Evolutionary conservation across 805 yeast genomes (phyloP).

Genomic region (Nakazawaea holstii): DNA sequence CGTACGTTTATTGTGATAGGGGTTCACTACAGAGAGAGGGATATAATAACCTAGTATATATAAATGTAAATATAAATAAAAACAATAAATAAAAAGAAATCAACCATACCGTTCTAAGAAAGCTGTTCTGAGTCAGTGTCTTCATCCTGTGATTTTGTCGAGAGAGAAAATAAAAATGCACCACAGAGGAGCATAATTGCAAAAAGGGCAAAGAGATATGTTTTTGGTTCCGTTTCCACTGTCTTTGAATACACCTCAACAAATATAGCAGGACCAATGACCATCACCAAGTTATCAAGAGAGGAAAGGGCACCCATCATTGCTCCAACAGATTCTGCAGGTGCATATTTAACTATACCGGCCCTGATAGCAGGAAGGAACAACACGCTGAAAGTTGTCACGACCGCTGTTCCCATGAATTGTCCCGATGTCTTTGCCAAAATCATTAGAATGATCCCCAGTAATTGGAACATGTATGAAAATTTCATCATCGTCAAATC

Average conservation of each 20-base stretch:
- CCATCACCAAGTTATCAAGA: constrained; percentile 38
- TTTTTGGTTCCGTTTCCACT: constrained; percentile 24
- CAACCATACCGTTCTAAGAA: background rate
- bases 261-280: constrained; percentile 38
- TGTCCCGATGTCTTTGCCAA: constrained; percentile 20
- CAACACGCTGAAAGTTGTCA: constrained; percentile 38
- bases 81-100: too few species aligned
- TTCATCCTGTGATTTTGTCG: background rate
- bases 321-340: constrained; percentile 52
- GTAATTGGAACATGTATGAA: constrained; percentile 21
- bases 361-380: constrained; percentile 47
- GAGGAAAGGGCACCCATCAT: constrained; percentile 55
- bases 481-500: constrained; percentile 35
- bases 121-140: background rate
- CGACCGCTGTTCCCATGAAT: constrained; percentile 25
- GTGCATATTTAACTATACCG: constrained; percentile 46
- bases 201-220: constrained; percentile 25
- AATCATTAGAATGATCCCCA: constrained; percentile 27
- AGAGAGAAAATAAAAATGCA: background rate
- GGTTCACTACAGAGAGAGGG: too few species aligned
- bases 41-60: too few species aligned
- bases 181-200: background rate
- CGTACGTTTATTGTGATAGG: too few species aligned
- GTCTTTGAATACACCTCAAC: constrained; percentile 35
- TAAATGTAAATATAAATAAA: too few species aligned